These are phyloP conservation scores for Closterium sp. DNA, from an alignment of 139 green algal species.

Conservation along the genomic window DNA sequence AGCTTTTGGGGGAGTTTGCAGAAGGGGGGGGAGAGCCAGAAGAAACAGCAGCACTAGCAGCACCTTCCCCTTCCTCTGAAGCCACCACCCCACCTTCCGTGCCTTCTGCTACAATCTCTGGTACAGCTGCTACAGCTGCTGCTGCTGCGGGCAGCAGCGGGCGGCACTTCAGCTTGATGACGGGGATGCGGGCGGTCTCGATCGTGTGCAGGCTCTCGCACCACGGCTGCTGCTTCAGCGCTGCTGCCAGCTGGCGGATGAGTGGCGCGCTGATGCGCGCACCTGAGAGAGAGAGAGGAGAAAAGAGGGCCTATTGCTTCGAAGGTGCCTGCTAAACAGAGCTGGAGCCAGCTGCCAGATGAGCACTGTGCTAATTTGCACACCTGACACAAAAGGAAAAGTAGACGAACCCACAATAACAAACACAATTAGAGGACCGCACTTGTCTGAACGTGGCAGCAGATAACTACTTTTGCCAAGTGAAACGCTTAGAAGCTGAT, in stretches of 20 bases:
- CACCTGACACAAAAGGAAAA: no score
- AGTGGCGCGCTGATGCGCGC: slow-evolving; percentile 16
- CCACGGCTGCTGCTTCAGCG: slow-evolving; percentile 3
- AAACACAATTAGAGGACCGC: no score
- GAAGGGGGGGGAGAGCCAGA: no score
- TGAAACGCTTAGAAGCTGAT: no score
- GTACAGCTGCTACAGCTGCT: background rate
- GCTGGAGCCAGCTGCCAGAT: background rate
- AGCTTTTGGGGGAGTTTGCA: no score
- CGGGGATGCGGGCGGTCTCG: slow-evolving; percentile 41
- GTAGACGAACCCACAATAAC: no score
- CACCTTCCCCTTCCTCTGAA: no score
- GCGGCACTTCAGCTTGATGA: slow-evolving; percentile 37
- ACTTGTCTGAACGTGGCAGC: no score
- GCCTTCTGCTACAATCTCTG: background rate
- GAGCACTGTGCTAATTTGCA: background rate
- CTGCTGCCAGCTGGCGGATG: slow-evolving; percentile 17
- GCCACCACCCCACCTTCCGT: background rate
- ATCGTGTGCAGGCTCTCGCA: slow-evolving; percentile 38
- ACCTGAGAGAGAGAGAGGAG: background rate
- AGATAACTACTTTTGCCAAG: no score
- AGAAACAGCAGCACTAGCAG: background rate
- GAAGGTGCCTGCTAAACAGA: no score
- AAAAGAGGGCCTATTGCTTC: no score
- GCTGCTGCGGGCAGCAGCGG: background rate